Evolutionary conservation across 2,329 filamentous ascomycete species (phyloP).

Genomic region (Fusarium duplospermum): DNA sequence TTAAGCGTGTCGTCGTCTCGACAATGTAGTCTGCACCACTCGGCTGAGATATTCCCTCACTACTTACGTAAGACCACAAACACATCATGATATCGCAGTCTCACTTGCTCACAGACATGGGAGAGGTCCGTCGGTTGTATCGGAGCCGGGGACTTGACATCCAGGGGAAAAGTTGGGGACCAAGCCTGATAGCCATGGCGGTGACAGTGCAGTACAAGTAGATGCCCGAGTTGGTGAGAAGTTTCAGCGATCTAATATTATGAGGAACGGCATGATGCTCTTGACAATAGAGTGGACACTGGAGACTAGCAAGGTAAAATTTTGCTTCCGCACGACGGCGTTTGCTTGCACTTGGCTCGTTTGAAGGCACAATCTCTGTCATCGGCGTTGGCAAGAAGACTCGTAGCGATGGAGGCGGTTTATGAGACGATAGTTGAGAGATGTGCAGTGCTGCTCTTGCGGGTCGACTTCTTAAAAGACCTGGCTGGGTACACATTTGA

Average conservation of each 20-base stretch:
- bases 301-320: no score
- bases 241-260: no score
- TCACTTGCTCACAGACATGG: no score
- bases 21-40: neutral
- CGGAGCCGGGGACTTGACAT: no score
- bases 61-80: neutral
- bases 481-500: neutral
- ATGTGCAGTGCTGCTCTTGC: neutral
- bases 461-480: neutral
- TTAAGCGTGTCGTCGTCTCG: neutral
- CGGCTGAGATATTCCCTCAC: neutral
- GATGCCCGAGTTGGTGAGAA: no score
- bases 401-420: neutral
- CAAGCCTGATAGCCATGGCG: no score
- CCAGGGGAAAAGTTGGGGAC: no score
- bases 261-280: no score
- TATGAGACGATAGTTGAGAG: neutral
- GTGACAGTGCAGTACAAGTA: no score
- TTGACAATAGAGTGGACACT: no score
- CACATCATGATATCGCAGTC: neutral
- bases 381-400: neutral
- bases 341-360: neutral
- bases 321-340: neutral
- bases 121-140: no score
- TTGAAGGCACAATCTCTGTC: neutral